Conservation (phyloP, 371 early-diverging fungal species). For the Actinomucor elegans region DNA sequence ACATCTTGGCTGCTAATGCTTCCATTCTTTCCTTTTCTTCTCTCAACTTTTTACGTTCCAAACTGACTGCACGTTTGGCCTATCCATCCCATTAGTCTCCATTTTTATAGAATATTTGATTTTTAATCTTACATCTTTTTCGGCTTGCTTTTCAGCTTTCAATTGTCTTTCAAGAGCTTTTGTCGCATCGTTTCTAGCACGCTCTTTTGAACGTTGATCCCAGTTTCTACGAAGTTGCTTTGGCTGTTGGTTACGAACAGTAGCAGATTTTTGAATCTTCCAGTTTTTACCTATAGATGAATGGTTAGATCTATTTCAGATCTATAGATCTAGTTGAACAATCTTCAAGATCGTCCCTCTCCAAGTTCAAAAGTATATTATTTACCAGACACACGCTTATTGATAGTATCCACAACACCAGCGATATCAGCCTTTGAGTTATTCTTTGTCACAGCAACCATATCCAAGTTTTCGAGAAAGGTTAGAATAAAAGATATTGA, state of each 20-base stretch:
- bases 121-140: constrained; percentile 44
- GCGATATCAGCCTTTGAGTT: constrained; percentile 34
- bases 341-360: too few relatives aligned
- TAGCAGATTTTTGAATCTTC: constrained; percentile 58
- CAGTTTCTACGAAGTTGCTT: constrained; percentile 54
- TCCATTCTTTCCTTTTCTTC: constrained; percentile 65
- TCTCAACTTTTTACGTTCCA: constrained; percentile 59
- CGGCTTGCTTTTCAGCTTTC: constrained; percentile 58
- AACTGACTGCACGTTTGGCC: constrained; percentile 59
- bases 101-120: too few relatives aligned
- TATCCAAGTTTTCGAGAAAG: neutral
- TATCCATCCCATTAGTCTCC: constrained; percentile 21
- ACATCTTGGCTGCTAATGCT: constrained; percentile 42
- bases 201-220: constrained; percentile 51
- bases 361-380: neutral
- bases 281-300: constrained; percentile 43
- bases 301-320: constrained; percentile 3
- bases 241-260: constrained; percentile 54
- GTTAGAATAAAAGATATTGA: neutral
- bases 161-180: constrained; percentile 53
- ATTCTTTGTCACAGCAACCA: constrained; percentile 25
- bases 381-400: constrained; percentile 50
- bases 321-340: too few relatives aligned
- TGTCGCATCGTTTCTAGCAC: constrained; percentile 35
- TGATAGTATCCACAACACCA: constrained; percentile 44